A percentile compares a stretch with the other conserved stretches of the same genome.
Evolutionary conservation across 306 rosid genomes (phyloP).

Genomic region (Ceratonia siliqua): DNA sequence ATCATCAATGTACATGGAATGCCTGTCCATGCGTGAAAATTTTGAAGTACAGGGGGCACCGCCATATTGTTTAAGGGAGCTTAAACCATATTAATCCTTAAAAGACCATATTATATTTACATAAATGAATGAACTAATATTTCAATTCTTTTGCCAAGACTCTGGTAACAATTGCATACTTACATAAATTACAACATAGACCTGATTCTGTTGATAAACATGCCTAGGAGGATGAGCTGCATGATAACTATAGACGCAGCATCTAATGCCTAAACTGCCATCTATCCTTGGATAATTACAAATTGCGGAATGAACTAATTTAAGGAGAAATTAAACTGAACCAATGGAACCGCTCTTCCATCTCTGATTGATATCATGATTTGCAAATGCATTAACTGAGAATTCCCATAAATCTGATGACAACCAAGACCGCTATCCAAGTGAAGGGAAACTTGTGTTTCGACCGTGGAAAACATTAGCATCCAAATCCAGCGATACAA

Average conservation of each 20-base stretch:
- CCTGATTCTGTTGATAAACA: background rate
- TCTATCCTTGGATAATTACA: conserved; percentile 35
- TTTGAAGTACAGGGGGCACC: background rate
- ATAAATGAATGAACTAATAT: conserved; percentile 40
- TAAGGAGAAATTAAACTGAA: conserved; percentile 5
- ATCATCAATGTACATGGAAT: background rate
- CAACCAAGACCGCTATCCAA: conserved; percentile 5
- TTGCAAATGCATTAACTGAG: background rate
- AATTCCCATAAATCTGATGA: conserved; percentile 17
- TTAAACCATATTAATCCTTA: background rate
- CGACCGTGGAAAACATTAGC: conserved; percentile 10
- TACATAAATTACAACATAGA: conserved; percentile 33
- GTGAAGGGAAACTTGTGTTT: conserved; percentile 20
- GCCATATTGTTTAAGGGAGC: background rate
- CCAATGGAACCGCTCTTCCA: conserved; percentile 14
- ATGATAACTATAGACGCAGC: conserved; percentile 29
- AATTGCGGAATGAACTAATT: conserved; percentile 22
- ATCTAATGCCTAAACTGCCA: conserved; percentile 16
- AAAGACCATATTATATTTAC: conserved; percentile 44
- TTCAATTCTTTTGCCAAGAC: conserved; percentile 17
- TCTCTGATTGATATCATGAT: background rate
- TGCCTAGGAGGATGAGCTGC: conserved; percentile 30
- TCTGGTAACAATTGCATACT: conserved; percentile 27
- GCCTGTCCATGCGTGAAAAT: background rate
- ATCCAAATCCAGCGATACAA: conserved; percentile 25